phyloP scores from a whole-genome alignment of 352 stramenopile genomes.

The Phytopythium boreale region DNA sequence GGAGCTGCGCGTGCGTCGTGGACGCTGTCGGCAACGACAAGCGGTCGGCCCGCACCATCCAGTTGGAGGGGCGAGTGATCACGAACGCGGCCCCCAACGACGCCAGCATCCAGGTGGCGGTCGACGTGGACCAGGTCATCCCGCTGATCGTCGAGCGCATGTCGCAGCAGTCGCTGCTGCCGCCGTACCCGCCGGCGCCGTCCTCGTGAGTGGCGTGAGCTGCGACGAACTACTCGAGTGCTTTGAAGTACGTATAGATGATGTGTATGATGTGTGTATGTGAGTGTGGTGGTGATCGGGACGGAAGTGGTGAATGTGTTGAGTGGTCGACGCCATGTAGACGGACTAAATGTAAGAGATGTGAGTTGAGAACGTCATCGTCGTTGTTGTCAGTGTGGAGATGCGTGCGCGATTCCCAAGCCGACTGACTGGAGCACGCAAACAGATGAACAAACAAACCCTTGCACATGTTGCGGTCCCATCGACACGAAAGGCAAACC shows the following conservation, averaged over 20 bases:
- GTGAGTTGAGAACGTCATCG: background rate
- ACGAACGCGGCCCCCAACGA: background rate
- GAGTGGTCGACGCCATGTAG: background rate
- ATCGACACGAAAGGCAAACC: background rate
- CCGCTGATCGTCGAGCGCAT: slow-evolving; percentile 25
- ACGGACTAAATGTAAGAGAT: background rate
- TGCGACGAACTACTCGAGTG: too few species aligned
- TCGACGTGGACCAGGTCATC: slow-evolving; percentile 22
- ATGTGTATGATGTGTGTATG: background rate
- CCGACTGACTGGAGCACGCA: too few species aligned
- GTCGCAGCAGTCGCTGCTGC: slow-evolving; percentile 18
- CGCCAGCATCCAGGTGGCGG: slow-evolving; percentile 12
- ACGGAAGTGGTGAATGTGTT: background rate
- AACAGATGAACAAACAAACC: too few species aligned
- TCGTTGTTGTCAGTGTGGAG: too few species aligned
- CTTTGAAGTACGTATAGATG: background rate
- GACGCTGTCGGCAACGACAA: background rate
- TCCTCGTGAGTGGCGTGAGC: background rate
- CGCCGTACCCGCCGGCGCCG: background rate
- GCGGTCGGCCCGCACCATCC: background rate
- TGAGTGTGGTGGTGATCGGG: background rate
- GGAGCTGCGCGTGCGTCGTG: slow-evolving; percentile 39
- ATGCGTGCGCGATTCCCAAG: too few species aligned
- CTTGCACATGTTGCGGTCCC: background rate
- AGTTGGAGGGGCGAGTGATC: slow-evolving; percentile 13